Evolutionary conservation across 176 grass and related monocot genomes (phyloP), one percentile per base, ranked within the genome.

Genomic region (Aegilops speltoides): DNA sequence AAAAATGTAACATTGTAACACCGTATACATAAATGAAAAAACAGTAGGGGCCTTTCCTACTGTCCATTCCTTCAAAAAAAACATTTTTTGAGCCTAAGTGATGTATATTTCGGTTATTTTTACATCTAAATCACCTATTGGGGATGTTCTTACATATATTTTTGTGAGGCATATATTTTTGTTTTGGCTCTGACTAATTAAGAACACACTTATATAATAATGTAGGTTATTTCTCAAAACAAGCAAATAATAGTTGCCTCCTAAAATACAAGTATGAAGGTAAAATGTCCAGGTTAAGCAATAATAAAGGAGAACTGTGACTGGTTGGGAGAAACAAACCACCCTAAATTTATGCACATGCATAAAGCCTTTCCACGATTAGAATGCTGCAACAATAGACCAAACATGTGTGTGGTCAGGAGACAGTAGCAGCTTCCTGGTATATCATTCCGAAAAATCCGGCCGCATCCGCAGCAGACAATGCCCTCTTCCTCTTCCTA

Each of bases 291-390:
- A 74, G 22, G 37, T 7, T 33, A 15, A 38, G 29, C 15, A 87
- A 82, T 17, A 5, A 60, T 33, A 13, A 15, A 46, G 22, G 46
- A 9, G 28, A 62, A 52, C 1, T 3, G 37, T 14, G 7, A 32
- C 8, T 33, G 48, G 26, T 7, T 70, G 24, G 33, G 25, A 80
- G 76, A 34, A 65, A 54, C 23, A 46, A 37, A 52, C 22, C n/a
- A 20, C 40, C 74, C 65, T 78, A 84, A 63, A 89, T 5, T 29
- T 34, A 60, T 24, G 22, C 38, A 41, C 38, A 38, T 32, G 33
- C 79, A 83, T 28, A 0, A 57, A 57, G 26, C 1, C 41, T 87
- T 67, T 59, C 89, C 81, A 79, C 36, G 72, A 84, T 87, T 87
- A 91, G 88, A 83, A 48, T 38, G 45, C 45, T 83, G 60, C 79